Percentiles rank a stretch among this genome's conserved stretches.
Conservation (phyloP, 805 yeast genomes). For the Clavispora fructus region DNA sequence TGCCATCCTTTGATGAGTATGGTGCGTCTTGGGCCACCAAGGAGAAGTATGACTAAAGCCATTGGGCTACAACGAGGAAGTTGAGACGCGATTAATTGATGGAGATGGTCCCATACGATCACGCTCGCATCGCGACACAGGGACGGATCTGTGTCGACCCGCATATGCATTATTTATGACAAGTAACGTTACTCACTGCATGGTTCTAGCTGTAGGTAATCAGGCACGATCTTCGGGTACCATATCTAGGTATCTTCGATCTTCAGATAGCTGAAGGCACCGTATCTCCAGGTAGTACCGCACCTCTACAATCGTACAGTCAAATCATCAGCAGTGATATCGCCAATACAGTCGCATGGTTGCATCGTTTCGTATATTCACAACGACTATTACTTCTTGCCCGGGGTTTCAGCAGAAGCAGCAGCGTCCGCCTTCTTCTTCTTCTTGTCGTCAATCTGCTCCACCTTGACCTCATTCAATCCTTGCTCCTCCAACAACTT, state of each 20-base stretch:
- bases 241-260: too few species aligned
- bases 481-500: conserved; percentile 77
- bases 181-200: neutral
- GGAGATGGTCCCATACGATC: too few species aligned
- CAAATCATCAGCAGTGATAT: too few species aligned
- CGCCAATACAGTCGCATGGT: too few species aligned
- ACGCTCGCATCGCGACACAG: neutral
- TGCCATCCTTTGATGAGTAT: conserved; percentile 12
- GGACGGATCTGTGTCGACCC: neutral
- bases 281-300: too few species aligned
- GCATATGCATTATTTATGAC: neutral
- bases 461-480: conserved; percentile 79
- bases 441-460: conserved; percentile 76
- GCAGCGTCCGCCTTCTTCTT: conserved; percentile 43
- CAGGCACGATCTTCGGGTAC: too few species aligned
- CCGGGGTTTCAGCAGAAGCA: conserved; percentile 3
- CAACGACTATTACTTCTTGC: too few species aligned
- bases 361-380: neutral
- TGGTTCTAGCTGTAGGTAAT: neutral
- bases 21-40: conserved; percentile 16
- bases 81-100: neutral
- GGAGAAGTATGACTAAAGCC: conserved; percentile 11
- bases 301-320: too few species aligned
- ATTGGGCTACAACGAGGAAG: too few species aligned
- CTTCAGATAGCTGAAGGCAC: too few species aligned